These are phyloP conservation scores for Lachnellula willkommii DNA, from an alignment of 2,329 filamentous ascomycete species.

Conservation along the genomic window DNA sequence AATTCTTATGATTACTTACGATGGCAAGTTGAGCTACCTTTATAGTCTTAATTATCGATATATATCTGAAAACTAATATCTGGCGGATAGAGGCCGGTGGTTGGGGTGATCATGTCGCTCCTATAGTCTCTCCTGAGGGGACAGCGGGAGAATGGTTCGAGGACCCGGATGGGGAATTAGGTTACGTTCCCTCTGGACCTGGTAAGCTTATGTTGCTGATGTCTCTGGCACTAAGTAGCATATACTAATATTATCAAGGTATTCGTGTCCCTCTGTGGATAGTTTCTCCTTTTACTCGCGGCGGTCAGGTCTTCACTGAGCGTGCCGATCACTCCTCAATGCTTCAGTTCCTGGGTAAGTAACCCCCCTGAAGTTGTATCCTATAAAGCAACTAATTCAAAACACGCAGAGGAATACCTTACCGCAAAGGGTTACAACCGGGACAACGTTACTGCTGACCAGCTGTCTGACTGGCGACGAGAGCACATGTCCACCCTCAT, in stretches of 20 bases:
- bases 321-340: constrained; percentile 51
- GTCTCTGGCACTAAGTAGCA: background rate
- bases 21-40: constrained; percentile 24
- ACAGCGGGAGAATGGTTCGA: constrained; percentile 50
- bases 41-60: too few species aligned
- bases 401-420: constrained; percentile 8
- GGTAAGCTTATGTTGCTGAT: constrained; percentile 28
- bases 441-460: constrained; percentile 30
- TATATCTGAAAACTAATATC: too few species aligned
- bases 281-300: constrained; percentile 50
- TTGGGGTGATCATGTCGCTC: constrained; percentile 49
- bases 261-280: constrained; percentile 51
- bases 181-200: constrained; percentile 40
- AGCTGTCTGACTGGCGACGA: constrained; percentile 42
- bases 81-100: constrained; percentile 40
- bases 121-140: constrained; percentile 43
- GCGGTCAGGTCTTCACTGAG: constrained; percentile 49
- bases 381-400: background rate
- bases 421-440: constrained; percentile 28
- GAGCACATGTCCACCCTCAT: constrained; percentile 43
- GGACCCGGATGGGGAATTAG: constrained; percentile 39
- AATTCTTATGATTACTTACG: constrained; percentile 45
- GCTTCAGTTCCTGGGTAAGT: constrained; percentile 48
- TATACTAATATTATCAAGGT: background rate
- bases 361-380: constrained; percentile 34